A percentile compares a stretch with the other conserved stretches of the same genome.
Conservation (phyloP, 1,139 yeast genomes). For the Pichia inconspicua region DNA sequence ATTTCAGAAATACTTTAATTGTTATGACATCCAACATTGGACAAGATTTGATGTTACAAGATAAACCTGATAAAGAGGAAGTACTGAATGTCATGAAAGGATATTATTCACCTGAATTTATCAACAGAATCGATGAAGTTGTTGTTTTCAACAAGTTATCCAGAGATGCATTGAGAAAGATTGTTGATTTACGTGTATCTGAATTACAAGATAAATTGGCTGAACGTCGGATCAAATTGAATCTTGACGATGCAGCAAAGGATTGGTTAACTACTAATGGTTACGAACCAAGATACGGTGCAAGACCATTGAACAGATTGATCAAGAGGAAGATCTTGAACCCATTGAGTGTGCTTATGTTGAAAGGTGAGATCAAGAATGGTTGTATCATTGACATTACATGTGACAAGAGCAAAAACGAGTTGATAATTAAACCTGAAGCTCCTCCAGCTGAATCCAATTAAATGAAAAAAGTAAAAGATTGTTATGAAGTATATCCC, state of each 20-base stretch:
- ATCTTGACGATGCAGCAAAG: constrained; percentile 53
- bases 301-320: constrained; percentile 88
- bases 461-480: background rate
- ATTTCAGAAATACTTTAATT: constrained; percentile 87
- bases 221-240: constrained; percentile 69
- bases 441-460: background rate
- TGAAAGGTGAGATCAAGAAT: constrained; percentile 69
- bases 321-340: constrained; percentile 75
- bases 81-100: constrained; percentile 63
- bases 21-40: constrained; percentile 98
- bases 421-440: background rate
- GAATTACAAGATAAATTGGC: constrained; percentile 73
- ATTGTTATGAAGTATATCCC: background rate
- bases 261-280: constrained; percentile 76
- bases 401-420: constrained; percentile 11
- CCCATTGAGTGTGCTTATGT: constrained; percentile 74
- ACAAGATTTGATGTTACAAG: constrained; percentile 74
- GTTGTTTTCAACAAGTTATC: constrained; percentile 85
- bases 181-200: constrained; percentile 72
- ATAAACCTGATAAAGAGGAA: constrained; percentile 45
- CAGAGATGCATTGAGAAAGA: constrained; percentile 59
- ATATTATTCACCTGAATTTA: constrained; percentile 86
- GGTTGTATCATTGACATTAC: constrained; percentile 49
- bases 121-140: constrained; percentile 87
- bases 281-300: constrained; percentile 88